phyloP scores from a whole-genome alignment of 1,284 basidiomycete genomes.

The Inonotus hispidus region DNA sequence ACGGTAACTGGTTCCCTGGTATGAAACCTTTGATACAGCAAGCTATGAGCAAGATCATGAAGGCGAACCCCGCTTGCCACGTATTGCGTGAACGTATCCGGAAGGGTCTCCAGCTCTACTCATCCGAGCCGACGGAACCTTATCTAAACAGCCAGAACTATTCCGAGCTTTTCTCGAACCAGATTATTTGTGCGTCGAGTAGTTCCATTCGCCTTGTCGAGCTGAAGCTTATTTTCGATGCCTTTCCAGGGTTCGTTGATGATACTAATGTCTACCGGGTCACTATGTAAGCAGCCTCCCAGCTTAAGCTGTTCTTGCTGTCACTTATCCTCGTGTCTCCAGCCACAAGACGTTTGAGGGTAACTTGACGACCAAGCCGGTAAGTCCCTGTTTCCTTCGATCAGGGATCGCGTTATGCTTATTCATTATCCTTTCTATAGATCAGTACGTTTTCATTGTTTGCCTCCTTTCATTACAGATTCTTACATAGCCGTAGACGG shows the following conservation, averaged over 20 bases:
- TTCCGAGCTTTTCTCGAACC: constrained; percentile 98
- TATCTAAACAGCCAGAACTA: constrained; percentile 98
- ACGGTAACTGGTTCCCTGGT: constrained; percentile 99
- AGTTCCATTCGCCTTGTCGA: background rate
- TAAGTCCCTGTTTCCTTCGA: constrained; percentile 48
- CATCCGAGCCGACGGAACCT: constrained; percentile 98
- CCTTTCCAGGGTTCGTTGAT: constrained; percentile 82
- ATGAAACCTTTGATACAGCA: constrained; percentile 98
- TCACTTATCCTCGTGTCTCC: background rate
- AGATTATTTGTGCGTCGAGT: constrained; percentile 83
- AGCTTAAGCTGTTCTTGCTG: background rate
- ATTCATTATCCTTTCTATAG: constrained; percentile 14
- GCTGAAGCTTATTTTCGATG: constrained; percentile 18
- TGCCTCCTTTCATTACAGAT: constrained; percentile 5
- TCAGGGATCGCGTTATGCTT: background rate
- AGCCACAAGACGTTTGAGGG: constrained; percentile 99
- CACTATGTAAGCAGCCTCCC: constrained; percentile 64
- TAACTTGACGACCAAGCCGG: constrained; percentile 99
- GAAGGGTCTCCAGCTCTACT: constrained; percentile 97
- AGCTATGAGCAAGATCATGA: constrained; percentile 99
- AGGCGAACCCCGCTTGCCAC: constrained; percentile 96
- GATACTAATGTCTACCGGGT: constrained; percentile 99
- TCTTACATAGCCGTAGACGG: constrained; percentile 52
- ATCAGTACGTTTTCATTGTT: constrained; percentile 21
- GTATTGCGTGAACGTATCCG: constrained; percentile 98